Percentiles rank a stretch among this genome's conserved stretches.
These are phyloP conservation scores for Gyromitra esculenta DNA, from an alignment of 2,329 filamentous ascomycete genomes.

Conservation along the genomic window DNA sequence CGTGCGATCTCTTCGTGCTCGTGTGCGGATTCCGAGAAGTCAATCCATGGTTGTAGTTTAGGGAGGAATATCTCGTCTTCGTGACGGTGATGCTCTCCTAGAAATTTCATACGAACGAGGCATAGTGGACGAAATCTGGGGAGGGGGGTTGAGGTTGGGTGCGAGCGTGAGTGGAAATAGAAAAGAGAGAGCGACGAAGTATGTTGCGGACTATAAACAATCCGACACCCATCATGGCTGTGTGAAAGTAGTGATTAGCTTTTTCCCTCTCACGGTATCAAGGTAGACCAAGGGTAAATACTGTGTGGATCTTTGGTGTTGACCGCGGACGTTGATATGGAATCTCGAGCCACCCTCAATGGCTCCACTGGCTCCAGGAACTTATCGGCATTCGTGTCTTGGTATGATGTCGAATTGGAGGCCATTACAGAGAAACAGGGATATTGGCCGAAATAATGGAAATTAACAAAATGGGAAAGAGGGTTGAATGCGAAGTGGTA, in stretches of 20 bases:
- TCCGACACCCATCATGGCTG: constrained; percentile 22
- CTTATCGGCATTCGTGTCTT: constrained; percentile 53
- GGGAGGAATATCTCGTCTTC: constrained; percentile 54
- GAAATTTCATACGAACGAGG: constrained; percentile 42
- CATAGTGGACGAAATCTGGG: constrained; percentile 49
- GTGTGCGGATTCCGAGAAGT: constrained; percentile 52
- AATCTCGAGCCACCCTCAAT: constrained; percentile 47
- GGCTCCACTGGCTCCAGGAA: constrained; percentile 54
- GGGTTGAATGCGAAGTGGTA: not conserved
- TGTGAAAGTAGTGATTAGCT: constrained; percentile 19
- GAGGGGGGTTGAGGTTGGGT: constrained; percentile 33
- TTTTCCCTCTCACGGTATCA: not conserved
- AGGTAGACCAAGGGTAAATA: constrained; percentile 10
- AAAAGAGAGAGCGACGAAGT: constrained; percentile 51
- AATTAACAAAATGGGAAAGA: no score
- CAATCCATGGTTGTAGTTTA: constrained; percentile 49
- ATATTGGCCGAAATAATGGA: not conserved
- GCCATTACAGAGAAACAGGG: not conserved
- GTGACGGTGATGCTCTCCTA: constrained; percentile 50
- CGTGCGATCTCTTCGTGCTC: constrained; percentile 53
- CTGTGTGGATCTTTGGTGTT: constrained; percentile 51
- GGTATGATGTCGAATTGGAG: constrained; percentile 21
- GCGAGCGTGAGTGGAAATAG: constrained; percentile 48
- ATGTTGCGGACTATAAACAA: constrained; percentile 49
- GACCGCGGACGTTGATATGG: constrained; percentile 45